Base-by-base conservation (phyloP, 768 basidiomycete genomes). In the Psilocybe sp. region DNA sequence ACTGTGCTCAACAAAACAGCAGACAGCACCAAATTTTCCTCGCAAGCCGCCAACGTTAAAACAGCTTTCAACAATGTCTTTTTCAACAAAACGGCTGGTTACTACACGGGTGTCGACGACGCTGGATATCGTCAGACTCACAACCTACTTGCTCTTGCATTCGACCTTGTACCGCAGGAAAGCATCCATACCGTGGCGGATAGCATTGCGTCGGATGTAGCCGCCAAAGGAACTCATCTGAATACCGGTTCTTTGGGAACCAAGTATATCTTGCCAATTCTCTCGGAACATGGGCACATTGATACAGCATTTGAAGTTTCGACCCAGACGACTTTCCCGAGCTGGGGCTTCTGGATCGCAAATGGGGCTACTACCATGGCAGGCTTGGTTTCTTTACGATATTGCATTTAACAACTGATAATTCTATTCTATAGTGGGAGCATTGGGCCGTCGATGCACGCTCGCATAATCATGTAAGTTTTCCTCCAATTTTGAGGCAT, bases 321-420 rank as follows among this genome's bases (percentile, higher is more conserved):
- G 14, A 47, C 62, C 40, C 65, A 66, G 46, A 64, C 63, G 7
- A 64, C 63, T 6, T 63, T 59, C 42, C 65, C 65, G 2, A 64
- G 63, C 23, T 66, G 65, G 65, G 65, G 65, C 1, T 66, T 55
- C 43, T 66, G 65, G 65, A 62, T 66, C 39, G 53, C 43, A 23
- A 66, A 67, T 35, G 62, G 64, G 1, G 65, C 64, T 6, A 67
- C 60, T 2, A 63, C 61, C 1, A 64, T 61, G 63, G 64, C 63
- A 34, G n/a, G 58, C 44, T 1, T 4, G 23, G 3, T 28, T 11
- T 16, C 13, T 10, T 6, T 18, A 4, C 9, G 15, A 14, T 33
- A 8, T 44, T 3, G 19, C 31, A 12, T 18, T 23, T 16, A 14
- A 5, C 20, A 33, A 28, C 32, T 36, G 34, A 11, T n/a, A 19